Evolutionary conservation across 495 filamentous ascomycete genomes (phyloP), one percentile per base, ranked within the genome.

Genomic region (Copromyces sp.): DNA sequence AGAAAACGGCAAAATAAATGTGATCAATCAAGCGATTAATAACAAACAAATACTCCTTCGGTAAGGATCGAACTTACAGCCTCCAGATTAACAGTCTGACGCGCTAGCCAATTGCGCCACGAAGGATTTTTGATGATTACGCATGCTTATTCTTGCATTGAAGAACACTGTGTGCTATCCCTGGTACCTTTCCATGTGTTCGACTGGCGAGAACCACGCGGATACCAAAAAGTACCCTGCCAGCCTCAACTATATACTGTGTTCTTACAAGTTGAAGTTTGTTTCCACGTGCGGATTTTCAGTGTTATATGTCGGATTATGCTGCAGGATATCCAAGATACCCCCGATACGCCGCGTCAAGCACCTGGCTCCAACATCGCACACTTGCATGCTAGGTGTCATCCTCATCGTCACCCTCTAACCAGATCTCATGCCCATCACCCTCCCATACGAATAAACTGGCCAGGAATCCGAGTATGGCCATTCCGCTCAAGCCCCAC

Each of bases 391-490:
- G 29, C 24, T 61, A 61, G 24, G 32, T 61, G 53, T 78, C 75
- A 1, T 81, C 87, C n/a, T 89, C 87, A 68, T 89, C 86, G 74
- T 92, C 90, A 3, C 90, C 90, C 29, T 90, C 89, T 68, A 92
- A 80, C 78, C 87, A 82, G 72, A 91, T 87, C 80, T 92, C 91
- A 81, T 93, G 90, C 0, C 91, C 90, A 59, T 90, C 85, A 2
- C 93, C 92, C 74, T 95, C 92, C 68, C 86, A 86, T 0, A 97
- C 91, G 77, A 89, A 89, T 69, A 89, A 83, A 47, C 90, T 91
- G 16, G 87, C 87, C 16, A 89, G 72, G 69, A 86, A 83, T 3
- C 90, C 91, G 45, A 87, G 82, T 0, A 90, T 78, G 2, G 91
- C 92, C 16, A 93, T 82, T 24, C 85, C 80, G 17, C 88, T 89